Base-by-base conservation (phyloP, 208 protist genomes). In the Acanthamoeba healyi region DNA sequence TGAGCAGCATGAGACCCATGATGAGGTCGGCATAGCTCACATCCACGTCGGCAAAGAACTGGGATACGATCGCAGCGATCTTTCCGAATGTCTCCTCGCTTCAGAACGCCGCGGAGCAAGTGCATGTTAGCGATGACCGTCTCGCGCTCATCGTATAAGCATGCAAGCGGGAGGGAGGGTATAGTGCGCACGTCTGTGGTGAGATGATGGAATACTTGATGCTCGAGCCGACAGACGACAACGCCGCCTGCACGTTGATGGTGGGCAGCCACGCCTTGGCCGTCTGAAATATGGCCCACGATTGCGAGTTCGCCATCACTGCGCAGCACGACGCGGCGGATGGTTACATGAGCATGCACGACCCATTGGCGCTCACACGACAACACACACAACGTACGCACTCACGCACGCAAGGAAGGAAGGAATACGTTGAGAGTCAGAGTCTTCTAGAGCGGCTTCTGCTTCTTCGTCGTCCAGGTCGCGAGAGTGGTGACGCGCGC, bases 181-280 rank as follows among this genome's bases (percentile, higher is more conserved):
- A 24, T 10, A 36, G 40, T 29, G n/a, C 54, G 81, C 44, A 91
- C 84, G 84, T 91, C 32, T 91, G 84, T 12, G 51, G 51, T 0
- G 84, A 91, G 34, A 91, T 91, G 61, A 91, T 74, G 36, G 61
- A 65, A 38, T 91, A 91, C 44, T 91, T 91, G 84, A 91, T 65
- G 32, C 26, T 49, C 26, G 74, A 84, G 22, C 74, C 46, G 19
- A 84, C 74, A 0, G 74, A 84, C n/a, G 51, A 26, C 24, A 91
- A 26, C 12, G 36, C 42, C 10, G 34, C 34, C 84, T 91, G 84
- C 19, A 91, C 42, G 32, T 49, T 72, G 34, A 70, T 40, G 26
- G 32, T 63, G 46, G 81, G 44, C 34, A 63, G 29, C 84, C 44
- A 70, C 17, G 56, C 32, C 56, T 29, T 40, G 9, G 84, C 56